phyloP scores from a whole-genome alignment of 108 stramenopile genomes.

The Skeletonema costatum region DNA sequence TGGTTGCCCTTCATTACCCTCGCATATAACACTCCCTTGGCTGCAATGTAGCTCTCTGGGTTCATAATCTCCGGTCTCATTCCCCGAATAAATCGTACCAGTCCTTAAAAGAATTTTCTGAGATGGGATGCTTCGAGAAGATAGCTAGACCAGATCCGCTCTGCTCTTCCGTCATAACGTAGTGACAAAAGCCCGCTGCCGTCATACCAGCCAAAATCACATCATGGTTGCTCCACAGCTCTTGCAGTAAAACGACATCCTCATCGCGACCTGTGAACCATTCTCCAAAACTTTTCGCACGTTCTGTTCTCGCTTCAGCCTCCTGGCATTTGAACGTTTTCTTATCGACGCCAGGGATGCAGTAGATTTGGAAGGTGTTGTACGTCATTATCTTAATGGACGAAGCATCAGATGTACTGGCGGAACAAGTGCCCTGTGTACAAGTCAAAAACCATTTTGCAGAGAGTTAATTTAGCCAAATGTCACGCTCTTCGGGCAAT shows the following conservation, averaged over 20 bases:
- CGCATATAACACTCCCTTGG: neutral
- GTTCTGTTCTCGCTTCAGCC: neutral
- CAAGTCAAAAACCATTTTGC: too few relatives aligned
- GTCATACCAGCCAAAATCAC: constrained; percentile 12
- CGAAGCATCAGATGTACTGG: neutral
- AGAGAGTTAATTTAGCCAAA: too few relatives aligned
- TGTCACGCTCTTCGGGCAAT: too few relatives aligned
- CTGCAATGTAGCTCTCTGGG: neutral
- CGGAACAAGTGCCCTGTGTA: constrained; percentile 10
- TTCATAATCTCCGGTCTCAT: neutral
- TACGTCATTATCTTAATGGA: neutral
- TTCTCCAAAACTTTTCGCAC: neutral
- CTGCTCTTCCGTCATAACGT: neutral
- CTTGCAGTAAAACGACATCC: constrained; percentile 16
- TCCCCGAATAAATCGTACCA: constrained; percentile 2
- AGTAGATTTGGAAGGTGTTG: neutral
- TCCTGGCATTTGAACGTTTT: neutral
- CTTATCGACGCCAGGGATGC: neutral
- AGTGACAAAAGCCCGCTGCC: constrained; percentile 17
- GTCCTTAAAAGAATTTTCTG: neutral
- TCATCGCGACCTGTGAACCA: constrained; percentile 11
- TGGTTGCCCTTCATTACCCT: neutral
- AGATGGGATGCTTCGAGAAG: neutral
- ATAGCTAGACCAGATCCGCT: neutral
- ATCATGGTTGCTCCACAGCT: constrained; percentile 13